A percentile compares a stretch with the other conserved stretches of the same genome.
These are phyloP conservation scores for Nakazawaea ambrosiae DNA, from an alignment of 805 yeast genomes.

Conservation along the genomic window DNA sequence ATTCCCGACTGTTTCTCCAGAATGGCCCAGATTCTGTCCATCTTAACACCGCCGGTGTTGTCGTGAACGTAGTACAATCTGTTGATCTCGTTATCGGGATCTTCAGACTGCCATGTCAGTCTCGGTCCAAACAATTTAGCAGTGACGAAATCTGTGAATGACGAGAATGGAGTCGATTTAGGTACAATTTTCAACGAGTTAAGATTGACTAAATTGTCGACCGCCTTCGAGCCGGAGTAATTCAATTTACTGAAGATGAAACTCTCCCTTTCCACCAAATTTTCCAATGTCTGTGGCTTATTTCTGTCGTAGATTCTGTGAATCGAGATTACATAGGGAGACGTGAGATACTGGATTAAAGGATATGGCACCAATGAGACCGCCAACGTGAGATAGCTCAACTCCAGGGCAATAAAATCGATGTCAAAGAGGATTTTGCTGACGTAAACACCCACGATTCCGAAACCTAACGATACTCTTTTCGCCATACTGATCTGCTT, in stretches of 20 bases:
- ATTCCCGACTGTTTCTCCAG: constrained; percentile 61
- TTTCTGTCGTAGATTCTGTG: constrained; percentile 61
- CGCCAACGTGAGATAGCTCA: constrained; percentile 34
- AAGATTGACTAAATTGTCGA: constrained; percentile 53
- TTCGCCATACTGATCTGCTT: constrained; percentile 57
- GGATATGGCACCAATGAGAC: constrained; percentile 52
- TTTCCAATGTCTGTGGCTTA: constrained; percentile 58
- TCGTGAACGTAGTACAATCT: constrained; percentile 55
- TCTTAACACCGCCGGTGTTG: constrained; percentile 71
- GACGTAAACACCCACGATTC: constrained; percentile 52
- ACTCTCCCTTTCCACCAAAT: constrained; percentile 53
- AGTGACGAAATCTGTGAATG: too few relatives aligned
- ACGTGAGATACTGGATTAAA: constrained; percentile 43
- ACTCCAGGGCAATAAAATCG: constrained; percentile 42
- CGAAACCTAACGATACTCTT: constrained; percentile 54
- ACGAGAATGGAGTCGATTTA: background rate
- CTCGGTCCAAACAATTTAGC: too few relatives aligned
- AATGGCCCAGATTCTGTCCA: constrained; percentile 85
- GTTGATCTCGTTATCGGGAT: constrained; percentile 25
- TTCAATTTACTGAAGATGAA: constrained; percentile 63
- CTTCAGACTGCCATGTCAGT: constrained; percentile 39
- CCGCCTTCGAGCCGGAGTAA: constrained; percentile 58
- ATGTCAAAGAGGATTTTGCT: constrained; percentile 53
- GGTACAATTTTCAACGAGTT: constrained; percentile 16
- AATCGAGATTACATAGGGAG: constrained; percentile 64